These are phyloP conservation scores for Amanita rubescens DNA, from an alignment of 768 basidiomycete genomes.

Conservation along the genomic window DNA sequence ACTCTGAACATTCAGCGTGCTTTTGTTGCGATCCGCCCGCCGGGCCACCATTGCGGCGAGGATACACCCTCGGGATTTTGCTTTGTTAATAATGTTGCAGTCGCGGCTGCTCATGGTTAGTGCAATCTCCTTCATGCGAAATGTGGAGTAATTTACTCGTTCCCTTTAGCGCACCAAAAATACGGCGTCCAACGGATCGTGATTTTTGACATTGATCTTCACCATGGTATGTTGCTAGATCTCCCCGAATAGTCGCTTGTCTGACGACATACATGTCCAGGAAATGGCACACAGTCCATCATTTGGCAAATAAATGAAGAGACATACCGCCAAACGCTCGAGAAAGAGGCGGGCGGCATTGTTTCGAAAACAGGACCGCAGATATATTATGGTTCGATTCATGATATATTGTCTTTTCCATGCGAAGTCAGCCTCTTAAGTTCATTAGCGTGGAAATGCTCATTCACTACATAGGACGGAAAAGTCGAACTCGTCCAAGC, in stretches of 20 bases:
- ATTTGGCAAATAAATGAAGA: slow-evolving; percentile 91
- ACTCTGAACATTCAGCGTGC: slow-evolving; percentile 33
- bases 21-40: slow-evolving; percentile 84
- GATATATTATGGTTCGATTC: slow-evolving; percentile 88
- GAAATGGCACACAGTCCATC: slow-evolving; percentile 92
- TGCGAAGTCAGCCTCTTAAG: slow-evolving; percentile 60
- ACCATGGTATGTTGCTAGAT: slow-evolving; percentile 53
- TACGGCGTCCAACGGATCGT: slow-evolving; percentile 73
- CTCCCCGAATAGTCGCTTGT: not conserved
- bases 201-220: slow-evolving; percentile 89
- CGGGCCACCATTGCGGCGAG: slow-evolving; percentile 93
- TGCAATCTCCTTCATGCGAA: not conserved
- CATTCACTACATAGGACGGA: slow-evolving; percentile 52
- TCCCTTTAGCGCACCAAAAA: slow-evolving; percentile 60
- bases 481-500: slow-evolving; percentile 73
- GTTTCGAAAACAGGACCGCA: slow-evolving; percentile 39
- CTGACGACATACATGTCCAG: slow-evolving; percentile 26
- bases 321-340: slow-evolving; percentile 61
- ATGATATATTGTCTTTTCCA: slow-evolving; percentile 88
- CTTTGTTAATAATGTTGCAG: slow-evolving; percentile 89
- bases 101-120: slow-evolving; percentile 86
- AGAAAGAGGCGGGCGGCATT: slow-evolving; percentile 35
- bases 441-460: not conserved
- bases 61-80: slow-evolving; percentile 90
- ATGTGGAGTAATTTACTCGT: not conserved